These are phyloP conservation scores for Gossypium stocksii DNA, from an alignment of 345 rosid species.

Conservation along the genomic window DNA sequence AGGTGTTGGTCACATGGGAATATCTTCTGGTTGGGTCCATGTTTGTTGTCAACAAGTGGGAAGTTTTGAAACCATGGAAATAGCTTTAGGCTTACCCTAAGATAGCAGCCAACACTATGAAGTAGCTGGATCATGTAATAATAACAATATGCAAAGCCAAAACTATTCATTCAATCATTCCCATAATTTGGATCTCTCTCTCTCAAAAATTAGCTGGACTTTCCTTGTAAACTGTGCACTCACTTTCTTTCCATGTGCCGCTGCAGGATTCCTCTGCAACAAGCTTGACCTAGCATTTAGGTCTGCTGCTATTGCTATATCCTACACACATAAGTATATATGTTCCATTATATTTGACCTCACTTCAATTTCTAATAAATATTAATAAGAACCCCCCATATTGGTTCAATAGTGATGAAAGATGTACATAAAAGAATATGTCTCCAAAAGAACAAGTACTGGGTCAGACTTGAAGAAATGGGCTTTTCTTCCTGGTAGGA, in stretches of 20 bases:
- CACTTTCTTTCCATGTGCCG: not conserved
- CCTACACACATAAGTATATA: not conserved
- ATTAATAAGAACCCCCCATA: no score
- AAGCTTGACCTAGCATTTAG: not conserved
- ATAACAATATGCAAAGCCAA: not conserved
- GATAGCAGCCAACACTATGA: not conserved
- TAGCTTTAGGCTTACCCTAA: not conserved
- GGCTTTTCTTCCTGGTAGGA: not conserved
- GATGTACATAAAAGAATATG: no score
- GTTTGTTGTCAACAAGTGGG: not conserved
- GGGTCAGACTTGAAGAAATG: not conserved
- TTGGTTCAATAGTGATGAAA: no score
- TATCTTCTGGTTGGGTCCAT: not conserved
- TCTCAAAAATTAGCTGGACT: conserved; percentile 6
- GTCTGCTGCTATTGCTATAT: not conserved
- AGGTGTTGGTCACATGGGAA: not conserved
- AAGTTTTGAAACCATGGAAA: not conserved
- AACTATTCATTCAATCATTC: not conserved
- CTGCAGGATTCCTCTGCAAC: not conserved
- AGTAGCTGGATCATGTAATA: not conserved
- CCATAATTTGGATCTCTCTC: not conserved
- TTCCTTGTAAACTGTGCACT: not conserved
- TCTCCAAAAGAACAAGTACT: no score
- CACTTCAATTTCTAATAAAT: no score
- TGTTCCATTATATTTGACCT: not conserved